phyloP scores from a whole-genome alignment of 179 eudicot species.

The Silene vulgaris region DNA sequence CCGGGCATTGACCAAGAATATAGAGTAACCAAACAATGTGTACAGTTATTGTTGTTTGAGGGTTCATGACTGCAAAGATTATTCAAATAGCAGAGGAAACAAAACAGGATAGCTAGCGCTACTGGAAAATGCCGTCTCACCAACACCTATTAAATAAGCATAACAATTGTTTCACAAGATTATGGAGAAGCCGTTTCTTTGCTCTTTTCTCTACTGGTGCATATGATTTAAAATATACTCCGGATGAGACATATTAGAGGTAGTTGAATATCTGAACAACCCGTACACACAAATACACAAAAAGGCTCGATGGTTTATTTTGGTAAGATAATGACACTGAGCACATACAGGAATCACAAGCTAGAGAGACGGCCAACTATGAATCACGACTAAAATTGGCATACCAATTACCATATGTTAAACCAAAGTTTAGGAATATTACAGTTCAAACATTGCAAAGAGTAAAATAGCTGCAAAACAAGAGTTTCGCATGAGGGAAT shows the following conservation, averaged over 20 bases:
- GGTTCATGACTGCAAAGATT: not conserved
- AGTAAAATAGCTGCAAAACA: not conserved
- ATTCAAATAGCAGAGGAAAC: not conserved
- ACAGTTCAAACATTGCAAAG: not conserved
- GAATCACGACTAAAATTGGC: not conserved
- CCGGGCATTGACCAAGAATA: conserved; percentile 32
- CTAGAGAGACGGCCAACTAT: not conserved
- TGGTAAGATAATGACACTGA: not conserved
- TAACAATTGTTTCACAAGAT: conserved; percentile 6
- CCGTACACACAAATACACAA: not conserved
- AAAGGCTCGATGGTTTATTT: not conserved
- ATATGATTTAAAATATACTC: not conserved
- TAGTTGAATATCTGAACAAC: not conserved
- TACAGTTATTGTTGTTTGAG: not conserved
- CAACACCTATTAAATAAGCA: too few species aligned
- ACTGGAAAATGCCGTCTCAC: not conserved
- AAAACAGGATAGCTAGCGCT: not conserved
- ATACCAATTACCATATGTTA: not conserved
- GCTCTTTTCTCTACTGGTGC: not conserved
- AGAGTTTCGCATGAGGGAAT: not conserved
- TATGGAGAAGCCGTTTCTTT: not conserved
- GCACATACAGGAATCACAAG: not conserved
- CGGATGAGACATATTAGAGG: not conserved
- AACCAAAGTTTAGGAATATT: not conserved
- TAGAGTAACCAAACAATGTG: not conserved